These are phyloP conservation scores for Picea glauca DNA, from an alignment of 75 land plant genomes.

Conservation along the genomic window DNA sequence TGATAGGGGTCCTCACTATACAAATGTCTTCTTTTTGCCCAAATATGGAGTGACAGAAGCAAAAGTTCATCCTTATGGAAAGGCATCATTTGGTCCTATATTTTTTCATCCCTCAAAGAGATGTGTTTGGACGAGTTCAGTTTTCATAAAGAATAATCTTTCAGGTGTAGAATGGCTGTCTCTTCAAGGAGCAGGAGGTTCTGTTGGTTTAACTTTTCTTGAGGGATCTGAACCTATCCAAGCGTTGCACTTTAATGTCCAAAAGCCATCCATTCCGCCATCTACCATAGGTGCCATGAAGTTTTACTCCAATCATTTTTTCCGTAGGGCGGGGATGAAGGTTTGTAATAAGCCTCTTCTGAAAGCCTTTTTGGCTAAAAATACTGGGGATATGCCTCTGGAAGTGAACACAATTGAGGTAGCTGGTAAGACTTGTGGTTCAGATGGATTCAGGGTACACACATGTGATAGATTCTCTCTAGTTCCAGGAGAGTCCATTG, in stretches of 20 bases:
- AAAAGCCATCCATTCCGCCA: constrained; percentile 19
- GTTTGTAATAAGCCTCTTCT: constrained; percentile 25
- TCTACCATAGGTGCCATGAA: constrained; percentile 3
- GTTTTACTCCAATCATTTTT: constrained; percentile 12
- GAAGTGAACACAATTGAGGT: constrained; percentile 40
- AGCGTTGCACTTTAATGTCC: constrained; percentile 38
- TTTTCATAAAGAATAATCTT: constrained; percentile 56
- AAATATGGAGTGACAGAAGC: constrained; percentile 47
- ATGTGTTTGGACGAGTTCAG: constrained; percentile 59
- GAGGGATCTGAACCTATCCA: constrained; percentile 51
- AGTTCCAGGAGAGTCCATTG: constrained; percentile 49
- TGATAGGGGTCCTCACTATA: background rate
- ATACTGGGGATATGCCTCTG: constrained; percentile 59
- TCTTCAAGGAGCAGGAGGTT: constrained; percentile 56
- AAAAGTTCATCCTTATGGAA: constrained; percentile 45
- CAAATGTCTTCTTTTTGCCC: constrained; percentile 42
- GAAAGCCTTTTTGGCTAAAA: constrained; percentile 52
- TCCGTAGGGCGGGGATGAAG: constrained; percentile 6
- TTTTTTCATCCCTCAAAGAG: constrained; percentile 52
- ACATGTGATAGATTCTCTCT: constrained; percentile 48
- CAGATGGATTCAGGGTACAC: constrained; percentile 45
- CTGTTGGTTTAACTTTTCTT: constrained; percentile 26
- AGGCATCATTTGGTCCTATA: constrained; percentile 58
- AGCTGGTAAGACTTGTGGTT: constrained; percentile 45
- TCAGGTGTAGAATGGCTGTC: constrained; percentile 63